Evolutionary conservation across 345 rosid genomes (phyloP), one percentile per base, ranked within the genome.

Genomic region (Murraya paniculata): DNA sequence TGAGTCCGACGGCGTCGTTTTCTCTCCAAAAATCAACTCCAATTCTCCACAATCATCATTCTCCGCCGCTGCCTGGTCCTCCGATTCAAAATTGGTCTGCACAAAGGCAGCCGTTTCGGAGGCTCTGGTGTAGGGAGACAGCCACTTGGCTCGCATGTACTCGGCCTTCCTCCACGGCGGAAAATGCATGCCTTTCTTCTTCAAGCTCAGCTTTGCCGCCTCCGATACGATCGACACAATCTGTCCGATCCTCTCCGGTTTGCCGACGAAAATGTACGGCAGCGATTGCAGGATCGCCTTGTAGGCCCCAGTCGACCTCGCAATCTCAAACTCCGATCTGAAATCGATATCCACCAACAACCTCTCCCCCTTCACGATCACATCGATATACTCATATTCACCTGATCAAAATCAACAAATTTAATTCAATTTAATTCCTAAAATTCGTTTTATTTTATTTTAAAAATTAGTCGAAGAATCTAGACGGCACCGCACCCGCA

Each of bases 131-230:
- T 89, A 84, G 39, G 93, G 84, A 28, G 97, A 91, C 16, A 92
- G 82, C 99, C 98, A 96, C 78, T 94, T 96, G 64, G 99, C 95
- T 62, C 89, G 78, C 89, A 91, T 88, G 81, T 96, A 96, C 83
- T 92, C 98, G 1, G 89, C 87, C 83, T 92, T 94, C 71, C 99
- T 89, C 99, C 99, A 96, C 0, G 98, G 99, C 65, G 98, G 95
- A 2, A 92, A 76, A 83, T 88, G 95, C 97, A 96, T 94, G 7
- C 95, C 97, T 86, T 89, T 96, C 91, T 91, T 96, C 89, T 88
- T 94, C 83, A 96, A 81, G 81, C 98, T 96, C 78, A 84, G 95
- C 78, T 86, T 90, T 7, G 93, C 99, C 19, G 97, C 99, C 81
- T 94, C 98, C 27, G 99, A 92, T 48, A 92, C 87, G 76, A 96